These are phyloP conservation scores for Fusarium tuaranense DNA, from an alignment of 2,329 filamentous ascomycete genomes.

Conservation along the genomic window DNA sequence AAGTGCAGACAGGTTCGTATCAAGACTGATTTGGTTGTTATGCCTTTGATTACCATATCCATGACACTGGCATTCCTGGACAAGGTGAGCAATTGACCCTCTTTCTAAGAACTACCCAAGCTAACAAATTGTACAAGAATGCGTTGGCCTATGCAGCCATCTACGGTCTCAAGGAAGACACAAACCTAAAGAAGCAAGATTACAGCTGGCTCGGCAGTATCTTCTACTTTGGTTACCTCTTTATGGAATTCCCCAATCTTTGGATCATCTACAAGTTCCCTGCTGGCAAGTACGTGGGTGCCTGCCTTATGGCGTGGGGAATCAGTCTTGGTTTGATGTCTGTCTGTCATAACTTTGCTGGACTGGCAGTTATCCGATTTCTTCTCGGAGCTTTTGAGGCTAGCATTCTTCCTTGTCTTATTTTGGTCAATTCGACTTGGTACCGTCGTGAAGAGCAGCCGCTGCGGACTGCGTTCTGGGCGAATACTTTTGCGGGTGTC, in stretches of 20 bases:
- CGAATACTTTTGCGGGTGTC: slow-evolving; percentile 43
- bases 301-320: slow-evolving; percentile 33
- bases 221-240: slow-evolving; percentile 58
- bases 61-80: background rate
- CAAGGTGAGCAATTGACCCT: background rate
- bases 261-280: slow-evolving; percentile 27
- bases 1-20: background rate
- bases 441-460: slow-evolving; percentile 46
- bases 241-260: slow-evolving; percentile 58
- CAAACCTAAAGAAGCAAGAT: slow-evolving; percentile 53
- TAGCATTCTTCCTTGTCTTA: slow-evolving; percentile 36
- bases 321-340: slow-evolving; percentile 35
- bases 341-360: slow-evolving; percentile 34
- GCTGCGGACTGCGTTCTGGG: slow-evolving; percentile 45
- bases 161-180: slow-evolving; percentile 21
- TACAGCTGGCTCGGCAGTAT: slow-evolving; percentile 71
- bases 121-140: background rate
- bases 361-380: slow-evolving; percentile 41
- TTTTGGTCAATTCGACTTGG: slow-evolving; percentile 44
- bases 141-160: slow-evolving; percentile 11
- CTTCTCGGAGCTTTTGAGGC: slow-evolving; percentile 44
- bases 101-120: rapidly evolving
- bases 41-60: background rate
- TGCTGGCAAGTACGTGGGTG: slow-evolving; percentile 22
- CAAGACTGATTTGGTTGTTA: background rate